Conservation (phyloP, 2,329 filamentous ascomycete species). For the Myotisia sp. region DNA sequence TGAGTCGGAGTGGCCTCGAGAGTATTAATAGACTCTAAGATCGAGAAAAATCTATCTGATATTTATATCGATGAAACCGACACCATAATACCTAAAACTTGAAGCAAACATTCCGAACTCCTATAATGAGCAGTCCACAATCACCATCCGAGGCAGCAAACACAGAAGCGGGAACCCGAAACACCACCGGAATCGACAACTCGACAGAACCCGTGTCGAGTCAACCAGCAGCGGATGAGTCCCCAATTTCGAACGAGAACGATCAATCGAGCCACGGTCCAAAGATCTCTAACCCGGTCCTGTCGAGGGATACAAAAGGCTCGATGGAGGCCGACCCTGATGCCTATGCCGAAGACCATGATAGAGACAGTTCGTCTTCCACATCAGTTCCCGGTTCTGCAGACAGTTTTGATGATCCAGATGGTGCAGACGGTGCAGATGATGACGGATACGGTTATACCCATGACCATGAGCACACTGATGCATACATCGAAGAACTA, state of each 20-base stretch:
- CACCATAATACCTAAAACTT: background rate
- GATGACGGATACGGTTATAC: background rate
- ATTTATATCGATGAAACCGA: background rate
- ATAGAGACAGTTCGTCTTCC: slow-evolving; percentile 3
- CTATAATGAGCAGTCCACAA: slow-evolving; percentile 1
- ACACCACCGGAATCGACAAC: background rate
- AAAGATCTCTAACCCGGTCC: background rate
- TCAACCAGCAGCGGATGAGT: background rate
- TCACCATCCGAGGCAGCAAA: background rate
- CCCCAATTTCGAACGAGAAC: background rate
- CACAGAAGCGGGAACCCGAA: background rate
- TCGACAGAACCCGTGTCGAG: background rate
- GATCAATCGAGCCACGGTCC: background rate
- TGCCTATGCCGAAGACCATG: background rate
- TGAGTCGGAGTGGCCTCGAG: no score
- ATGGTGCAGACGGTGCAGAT: slow-evolving; percentile 2
- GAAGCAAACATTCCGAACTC: background rate
- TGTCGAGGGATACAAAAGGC: background rate
- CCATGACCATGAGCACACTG: slow-evolving; percentile 1
- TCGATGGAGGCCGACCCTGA: background rate
- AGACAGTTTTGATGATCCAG: background rate
- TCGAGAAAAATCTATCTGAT: background rate
- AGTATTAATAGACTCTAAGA: background rate
- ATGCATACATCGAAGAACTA: no score
- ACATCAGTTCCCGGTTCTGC: slow-evolving; percentile 3